Percentiles rank a stretch among this genome's conserved stretches.
Conservation (phyloP, 2,329 filamentous ascomycete genomes). For the Myriangium duriaei region DNA sequence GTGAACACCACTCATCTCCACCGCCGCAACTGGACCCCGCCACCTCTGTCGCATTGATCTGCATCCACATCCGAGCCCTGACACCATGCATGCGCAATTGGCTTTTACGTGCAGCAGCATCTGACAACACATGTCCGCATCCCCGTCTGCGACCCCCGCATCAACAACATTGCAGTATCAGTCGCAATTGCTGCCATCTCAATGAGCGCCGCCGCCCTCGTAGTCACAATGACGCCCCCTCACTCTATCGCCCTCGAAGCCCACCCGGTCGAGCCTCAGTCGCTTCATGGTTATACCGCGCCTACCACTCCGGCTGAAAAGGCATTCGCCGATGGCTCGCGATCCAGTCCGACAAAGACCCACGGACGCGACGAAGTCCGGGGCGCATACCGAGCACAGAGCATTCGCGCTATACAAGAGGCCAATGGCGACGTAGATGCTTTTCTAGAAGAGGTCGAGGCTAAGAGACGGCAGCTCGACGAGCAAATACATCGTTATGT, state of each 20-base stretch:
- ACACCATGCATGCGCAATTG: too few relatives aligned
- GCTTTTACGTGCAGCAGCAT: too few relatives aligned
- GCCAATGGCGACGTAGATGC: conserved; percentile 12
- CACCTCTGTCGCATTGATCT: too few relatives aligned
- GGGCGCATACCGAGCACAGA: conserved; percentile 11
- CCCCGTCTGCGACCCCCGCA: too few relatives aligned
- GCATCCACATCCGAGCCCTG: too few relatives aligned
- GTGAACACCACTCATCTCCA: too few relatives aligned
- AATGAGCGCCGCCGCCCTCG: background rate
- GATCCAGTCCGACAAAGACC: conserved; percentile 3
- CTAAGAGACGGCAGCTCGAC: conserved; percentile 25
- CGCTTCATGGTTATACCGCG: conserved; percentile 1
- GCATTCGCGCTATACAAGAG: conserved; percentile 11
- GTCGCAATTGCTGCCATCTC: background rate
- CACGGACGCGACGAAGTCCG: conserved; percentile 9
- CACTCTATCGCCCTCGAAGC: background rate
- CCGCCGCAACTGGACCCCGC: too few relatives aligned
- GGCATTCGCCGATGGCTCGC: conserved; percentile 1
- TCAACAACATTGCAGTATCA: too few relatives aligned
- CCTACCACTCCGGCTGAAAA: conserved; percentile 6
- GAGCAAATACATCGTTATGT: conserved; percentile 28
- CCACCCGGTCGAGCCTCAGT: background rate
- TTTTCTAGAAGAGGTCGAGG: conserved; percentile 21
- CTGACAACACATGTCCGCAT: too few relatives aligned
- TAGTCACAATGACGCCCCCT: background rate